Evolutionary conservation across 805 yeast genomes (phyloP), one percentile per base, ranked within the genome.

Genomic region (Monosporozyma yasuniensis): DNA sequence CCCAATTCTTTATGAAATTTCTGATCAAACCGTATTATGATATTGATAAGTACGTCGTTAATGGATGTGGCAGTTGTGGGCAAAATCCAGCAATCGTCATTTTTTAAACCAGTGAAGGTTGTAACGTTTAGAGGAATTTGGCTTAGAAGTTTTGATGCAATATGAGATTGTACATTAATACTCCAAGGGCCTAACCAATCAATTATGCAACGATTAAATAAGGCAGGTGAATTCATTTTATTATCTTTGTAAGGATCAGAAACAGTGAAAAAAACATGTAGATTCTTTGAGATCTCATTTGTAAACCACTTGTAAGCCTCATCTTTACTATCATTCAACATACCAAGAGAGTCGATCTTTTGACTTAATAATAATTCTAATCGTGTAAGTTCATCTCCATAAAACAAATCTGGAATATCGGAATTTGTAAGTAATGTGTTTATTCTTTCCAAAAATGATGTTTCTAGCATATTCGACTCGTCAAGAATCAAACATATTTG

Each of bases 131-230:
- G 61, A 1, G 91, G 86, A 10, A 81, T 58, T 38, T 59, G 49
- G 37, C 65, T 66, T 0, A 81, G 60, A 42, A 73, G 54, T 3
- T 65, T 65, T 0, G 57, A 49, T 0, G 83, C 78, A 32, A 88
- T 78, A 46, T 79, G 78, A 6, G 53, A 48, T 46, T 83, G 63
- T 0, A 88, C 68, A 0, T 59, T 52, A 3, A 56, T 51, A 0
- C 83, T 72, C 96, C 97, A 90, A 48, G 80, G 80, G 4, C 96
- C 96, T 83, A 88, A 80, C 89, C 91, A 87, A 59, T 83, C 79
- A 37, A 91, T 66, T 1, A 87, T 95, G 71, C 97, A 90, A 60
- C 98, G 72, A 60, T 90, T 90, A 66, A 87, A 83, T 32, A 90
- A 68, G 0, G 97, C 97, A 0, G 96, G 96, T 0, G 96, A 90